Evolutionary conservation across 495 filamentous ascomycete genomes (phyloP).

Genomic region (Tuber borchii): DNA sequence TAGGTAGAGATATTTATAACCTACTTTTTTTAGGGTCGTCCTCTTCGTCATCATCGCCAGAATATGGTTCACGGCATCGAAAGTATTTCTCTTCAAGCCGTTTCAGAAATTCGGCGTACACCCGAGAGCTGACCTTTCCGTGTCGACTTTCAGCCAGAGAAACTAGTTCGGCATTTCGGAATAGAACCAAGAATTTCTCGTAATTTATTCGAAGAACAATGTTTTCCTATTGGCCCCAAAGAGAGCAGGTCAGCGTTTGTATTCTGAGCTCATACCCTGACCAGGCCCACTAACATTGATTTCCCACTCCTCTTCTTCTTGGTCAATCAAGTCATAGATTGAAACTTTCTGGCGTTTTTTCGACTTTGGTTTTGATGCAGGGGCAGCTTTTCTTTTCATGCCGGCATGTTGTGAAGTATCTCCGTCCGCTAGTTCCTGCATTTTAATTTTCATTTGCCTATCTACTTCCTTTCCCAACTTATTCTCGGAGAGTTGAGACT

Average conservation of each 20-base stretch:
- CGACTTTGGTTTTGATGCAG: constrained; percentile 42
- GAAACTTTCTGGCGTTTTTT: constrained; percentile 37
- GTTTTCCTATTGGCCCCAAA: constrained; percentile 42
- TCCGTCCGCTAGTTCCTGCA: constrained; percentile 48
- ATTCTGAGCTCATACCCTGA: background rate
- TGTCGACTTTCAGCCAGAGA: constrained; percentile 54
- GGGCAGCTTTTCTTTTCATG: constrained; percentile 50
- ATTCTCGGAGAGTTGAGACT: constrained; percentile 46
- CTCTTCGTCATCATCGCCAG: constrained; percentile 53
- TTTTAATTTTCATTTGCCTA: constrained; percentile 50
- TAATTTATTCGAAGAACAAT: constrained; percentile 75
- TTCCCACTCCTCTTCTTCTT: constrained; percentile 39
- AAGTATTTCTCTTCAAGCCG: constrained; percentile 60
- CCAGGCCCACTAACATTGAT: constrained; percentile 43
- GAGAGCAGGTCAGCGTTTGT: constrained; percentile 2
- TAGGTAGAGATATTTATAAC: background rate
- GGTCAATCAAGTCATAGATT: constrained; percentile 35
- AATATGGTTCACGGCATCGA: constrained; percentile 56
- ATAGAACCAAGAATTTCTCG: constrained; percentile 70
- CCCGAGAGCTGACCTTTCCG: constrained; percentile 59
- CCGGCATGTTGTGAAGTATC: constrained; percentile 43
- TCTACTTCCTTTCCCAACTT: constrained; percentile 56
- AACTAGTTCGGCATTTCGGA: constrained; percentile 71
- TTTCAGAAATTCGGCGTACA: constrained; percentile 68
- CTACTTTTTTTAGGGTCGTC: constrained; percentile 42